Evolutionary conservation across 257 asterid species (phyloP), one percentile per base, ranked within the genome.

Genomic region (Nicotiana obtusifolia): DNA sequence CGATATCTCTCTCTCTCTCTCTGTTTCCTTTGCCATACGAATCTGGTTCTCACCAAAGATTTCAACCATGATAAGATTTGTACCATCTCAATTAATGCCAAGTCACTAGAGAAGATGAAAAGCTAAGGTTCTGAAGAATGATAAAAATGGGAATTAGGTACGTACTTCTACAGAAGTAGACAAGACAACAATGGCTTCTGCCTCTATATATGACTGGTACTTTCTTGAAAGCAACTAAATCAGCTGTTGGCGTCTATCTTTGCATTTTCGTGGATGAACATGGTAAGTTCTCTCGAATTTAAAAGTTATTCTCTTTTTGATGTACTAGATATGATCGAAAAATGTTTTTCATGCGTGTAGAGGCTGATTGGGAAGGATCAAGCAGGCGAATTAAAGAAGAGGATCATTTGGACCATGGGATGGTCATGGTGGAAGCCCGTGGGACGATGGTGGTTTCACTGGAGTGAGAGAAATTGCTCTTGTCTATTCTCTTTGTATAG

Each of bases 331-430:
- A 41, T 0, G 49, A 41, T 41, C 13, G 13, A 8, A 9, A 41
- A 41, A 41, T 8, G 13, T 9, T 41, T 41, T 2, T 13, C 49
- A 0, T 24, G 62, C 4, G 2, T 47, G 61, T 66, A 76, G 94
- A 89, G 84, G 49, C 49, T 13, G 61, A 82, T 60, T 41, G 83
- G 84, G 71, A 85, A 80, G 81, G 88, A 80, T 9, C 82, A 84
- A 64, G 56, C 16, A 26, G 82, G 59, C 3, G 90, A 80, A 56
- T 82, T 62, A 26, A 85, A 75, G 84, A 89, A 81, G 83, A 89
- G 83, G 16, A 87, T 89, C 49, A 86, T 76, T 92, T 0, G 95
- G 97, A 10, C 91, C 97, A 37, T 93, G 97, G 97, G 98, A 97
- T 80, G 95, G 97, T n/a, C 85, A 87, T 19, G 95, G 97, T 54